Percentiles rank a stretch among this genome's conserved stretches.
Conservation (phyloP, 2,329 filamentous ascomycete species). For the Massarina eburnea region DNA sequence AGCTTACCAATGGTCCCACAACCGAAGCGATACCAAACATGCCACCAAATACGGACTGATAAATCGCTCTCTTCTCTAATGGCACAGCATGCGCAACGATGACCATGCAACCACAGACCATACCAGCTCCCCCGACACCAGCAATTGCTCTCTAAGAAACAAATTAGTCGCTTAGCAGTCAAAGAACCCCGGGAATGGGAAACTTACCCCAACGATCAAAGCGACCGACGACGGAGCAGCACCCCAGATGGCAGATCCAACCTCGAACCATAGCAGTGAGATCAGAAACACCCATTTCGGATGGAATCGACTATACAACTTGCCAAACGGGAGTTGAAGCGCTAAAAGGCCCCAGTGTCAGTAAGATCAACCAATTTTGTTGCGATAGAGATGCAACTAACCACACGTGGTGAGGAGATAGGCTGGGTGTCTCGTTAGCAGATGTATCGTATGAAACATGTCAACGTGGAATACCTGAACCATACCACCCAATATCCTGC, state of each 20-base stretch:
- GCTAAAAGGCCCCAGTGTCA: neutral
- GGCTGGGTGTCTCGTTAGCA: neutral
- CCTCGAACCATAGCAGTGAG: conserved; percentile 41
- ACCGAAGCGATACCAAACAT: conserved; percentile 39
- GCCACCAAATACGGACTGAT: conserved; percentile 38
- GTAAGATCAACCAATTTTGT: neutral
- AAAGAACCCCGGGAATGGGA: neutral
- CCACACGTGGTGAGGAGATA: neutral
- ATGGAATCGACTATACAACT: conserved; percentile 36
- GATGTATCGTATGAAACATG: no score
- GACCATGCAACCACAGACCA: conserved; percentile 38
- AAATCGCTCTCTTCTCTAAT: conserved; percentile 41
- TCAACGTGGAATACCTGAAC: neutral
- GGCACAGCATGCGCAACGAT: conserved; percentile 40
- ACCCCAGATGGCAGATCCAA: conserved; percentile 44
- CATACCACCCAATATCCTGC: conserved; percentile 27
- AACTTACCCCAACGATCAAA: conserved; percentile 41
- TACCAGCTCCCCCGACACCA: conserved; percentile 41
- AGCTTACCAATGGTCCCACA: conserved; percentile 35
- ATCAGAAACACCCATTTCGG: conserved; percentile 37
- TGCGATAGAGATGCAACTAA: neutral
- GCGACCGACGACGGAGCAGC: conserved; percentile 37
- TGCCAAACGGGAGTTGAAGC: conserved; percentile 1
- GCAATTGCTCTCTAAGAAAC: conserved; percentile 39
- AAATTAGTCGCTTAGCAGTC: neutral